A percentile compares a stretch with the other conserved stretches of the same genome.
Evolutionary conservation across 352 stramenopile genomes (phyloP).

Genomic region (Pythium folliculosum): DNA sequence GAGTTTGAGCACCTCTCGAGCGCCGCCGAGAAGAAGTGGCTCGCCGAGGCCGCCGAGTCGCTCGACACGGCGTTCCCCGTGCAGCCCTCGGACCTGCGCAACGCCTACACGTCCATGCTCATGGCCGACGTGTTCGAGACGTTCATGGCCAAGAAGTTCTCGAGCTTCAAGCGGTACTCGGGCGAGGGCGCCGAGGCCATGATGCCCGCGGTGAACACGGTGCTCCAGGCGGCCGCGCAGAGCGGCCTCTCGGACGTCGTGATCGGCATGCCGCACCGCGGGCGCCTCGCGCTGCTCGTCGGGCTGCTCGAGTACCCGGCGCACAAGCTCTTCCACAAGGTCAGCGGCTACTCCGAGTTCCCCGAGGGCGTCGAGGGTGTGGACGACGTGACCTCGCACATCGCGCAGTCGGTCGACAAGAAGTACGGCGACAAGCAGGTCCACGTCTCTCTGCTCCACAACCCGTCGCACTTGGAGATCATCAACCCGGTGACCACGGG

Average conservation of each 20-base stretch:
- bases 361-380: conserved; percentile 55
- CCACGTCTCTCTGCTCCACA: conserved; percentile 86
- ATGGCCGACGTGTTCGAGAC: conserved; percentile 82
- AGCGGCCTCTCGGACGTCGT: conserved; percentile 70
- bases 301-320: conserved; percentile 78
- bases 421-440: conserved; percentile 53
- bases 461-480: conserved; percentile 88
- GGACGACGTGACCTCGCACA: conserved; percentile 87
- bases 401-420: conserved; percentile 77
- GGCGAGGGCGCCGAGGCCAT: conserved; percentile 84
- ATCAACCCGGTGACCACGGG: conserved; percentile 85
- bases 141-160: conserved; percentile 87
- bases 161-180: conserved; percentile 87
- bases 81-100: conserved; percentile 67
- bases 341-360: conserved; percentile 78
- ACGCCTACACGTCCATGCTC: conserved; percentile 79
- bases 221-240: conserved; percentile 56
- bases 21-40: conserved; percentile 64
- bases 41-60: conserved; percentile 57
- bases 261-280: conserved; percentile 87
- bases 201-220: conserved; percentile 70
- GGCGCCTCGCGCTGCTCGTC: conserved; percentile 76
- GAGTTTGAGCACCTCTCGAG: conserved; percentile 80
- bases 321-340: conserved; percentile 84
- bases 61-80: conserved; percentile 46